Evolutionary conservation across 2,329 filamentous ascomycete species (phyloP).

Genomic region (Sodiomyces alkalinus): DNA sequence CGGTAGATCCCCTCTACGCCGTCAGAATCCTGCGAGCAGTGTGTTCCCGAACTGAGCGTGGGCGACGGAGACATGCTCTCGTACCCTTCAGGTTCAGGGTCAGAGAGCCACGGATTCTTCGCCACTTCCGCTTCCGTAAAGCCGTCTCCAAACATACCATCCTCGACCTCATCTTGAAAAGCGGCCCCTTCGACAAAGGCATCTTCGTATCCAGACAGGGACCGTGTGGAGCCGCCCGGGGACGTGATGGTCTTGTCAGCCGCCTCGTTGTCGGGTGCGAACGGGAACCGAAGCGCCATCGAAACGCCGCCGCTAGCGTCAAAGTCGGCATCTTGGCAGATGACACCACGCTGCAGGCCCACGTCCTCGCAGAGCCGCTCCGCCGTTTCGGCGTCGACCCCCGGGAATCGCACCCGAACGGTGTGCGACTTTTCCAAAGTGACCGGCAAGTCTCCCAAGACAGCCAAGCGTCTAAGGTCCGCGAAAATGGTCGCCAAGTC

Average conservation of each 20-base stretch:
- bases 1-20: conserved; percentile 42
- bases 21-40: conserved; percentile 33
- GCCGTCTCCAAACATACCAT: too few relatives aligned
- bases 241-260: conserved; percentile 22
- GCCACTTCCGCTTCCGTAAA: conserved; percentile 25
- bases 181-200: too few relatives aligned
- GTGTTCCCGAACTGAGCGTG: conserved; percentile 24
- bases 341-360: conserved; percentile 63
- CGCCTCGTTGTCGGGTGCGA: conserved; percentile 43
- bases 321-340: conserved; percentile 66
- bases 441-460: conserved; percentile 72
- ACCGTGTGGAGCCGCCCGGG: conserved; percentile 31
- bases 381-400: conserved; percentile 71
- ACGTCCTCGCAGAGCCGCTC: conserved; percentile 76
- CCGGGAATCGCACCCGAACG: conserved; percentile 76
- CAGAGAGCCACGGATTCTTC: conserved; percentile 33
- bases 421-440: conserved; percentile 50
- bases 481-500: conserved; percentile 67
- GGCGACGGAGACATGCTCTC: conserved; percentile 34
- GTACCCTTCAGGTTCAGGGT: conserved; percentile 30
- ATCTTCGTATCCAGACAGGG: conserved; percentile 22
- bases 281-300: conserved; percentile 73
- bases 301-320: conserved; percentile 49
- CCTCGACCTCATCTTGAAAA: too few relatives aligned
- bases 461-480: conserved; percentile 64